Evolutionary conservation across 768 basidiomycete genomes (phyloP).

Genomic region (Agaricus blazei): DNA sequence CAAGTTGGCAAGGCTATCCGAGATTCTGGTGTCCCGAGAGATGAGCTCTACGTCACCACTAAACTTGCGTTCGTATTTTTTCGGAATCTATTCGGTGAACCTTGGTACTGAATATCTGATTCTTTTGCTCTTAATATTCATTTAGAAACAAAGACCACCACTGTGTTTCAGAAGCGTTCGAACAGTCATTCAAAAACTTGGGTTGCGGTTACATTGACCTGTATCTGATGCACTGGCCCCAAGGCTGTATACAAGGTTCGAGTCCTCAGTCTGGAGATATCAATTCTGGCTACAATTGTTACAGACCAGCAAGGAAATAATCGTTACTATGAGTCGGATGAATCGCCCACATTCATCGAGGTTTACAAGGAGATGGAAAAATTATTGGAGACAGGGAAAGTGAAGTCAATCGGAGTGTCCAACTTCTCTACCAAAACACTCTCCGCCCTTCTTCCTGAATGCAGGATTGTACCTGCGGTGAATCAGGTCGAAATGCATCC

Average conservation of each 20-base stretch:
- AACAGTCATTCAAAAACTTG: conserved; percentile 30
- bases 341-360: conserved; percentile 20
- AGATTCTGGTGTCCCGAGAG: conserved; percentile 38
- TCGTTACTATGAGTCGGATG: conserved; percentile 11
- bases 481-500: conserved; percentile 61
- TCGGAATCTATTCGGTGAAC: not conserved
- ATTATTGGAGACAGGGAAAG: conserved; percentile 30
- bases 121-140: too few relatives aligned
- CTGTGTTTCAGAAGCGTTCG: conserved; percentile 31
- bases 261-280: not conserved
- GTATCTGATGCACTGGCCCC: conserved; percentile 24
- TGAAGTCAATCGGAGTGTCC: conserved; percentile 49
- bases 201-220: conserved; percentile 40
- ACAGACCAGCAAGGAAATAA: not conserved
- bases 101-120: too few relatives aligned
- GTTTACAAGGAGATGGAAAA: conserved; percentile 23
- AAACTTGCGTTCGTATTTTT: conserved; percentile 32
- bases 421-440: conserved; percentile 49
- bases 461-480: conserved; percentile 41
- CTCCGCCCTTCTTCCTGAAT: conserved; percentile 34
- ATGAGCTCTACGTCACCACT: conserved; percentile 44
- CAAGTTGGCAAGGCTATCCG: conserved; percentile 40
- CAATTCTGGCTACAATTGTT: not conserved
- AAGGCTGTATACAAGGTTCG: conserved; percentile 8
- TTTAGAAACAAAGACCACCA: conserved; percentile 20